phyloP scores from a whole-genome alignment of 208 protist species.

The Acanthamoeba quina region DNA sequence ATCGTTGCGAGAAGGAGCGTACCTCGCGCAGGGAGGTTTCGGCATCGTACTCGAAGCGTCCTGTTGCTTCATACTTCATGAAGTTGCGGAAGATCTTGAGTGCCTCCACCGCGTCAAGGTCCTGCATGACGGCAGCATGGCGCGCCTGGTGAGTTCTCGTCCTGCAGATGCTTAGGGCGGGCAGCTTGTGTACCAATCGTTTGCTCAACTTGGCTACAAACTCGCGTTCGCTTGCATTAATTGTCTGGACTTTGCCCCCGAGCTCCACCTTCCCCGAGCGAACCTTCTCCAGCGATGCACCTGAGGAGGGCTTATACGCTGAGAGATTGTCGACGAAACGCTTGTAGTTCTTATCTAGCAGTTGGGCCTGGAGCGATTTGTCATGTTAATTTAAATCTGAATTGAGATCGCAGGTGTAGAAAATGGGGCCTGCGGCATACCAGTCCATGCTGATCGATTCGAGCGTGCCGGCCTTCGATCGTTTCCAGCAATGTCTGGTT shows the following conservation, averaged over 20 bases:
- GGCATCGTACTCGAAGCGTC: not conserved
- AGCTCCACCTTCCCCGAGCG: conserved; percentile 14
- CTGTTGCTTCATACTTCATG: not conserved
- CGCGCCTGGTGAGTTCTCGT: not conserved
- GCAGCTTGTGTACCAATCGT: not conserved
- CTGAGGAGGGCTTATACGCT: not conserved
- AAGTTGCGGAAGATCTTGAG: conserved; percentile 20
- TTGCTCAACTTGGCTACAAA: conserved; percentile 16
- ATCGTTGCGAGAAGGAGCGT: not conserved
- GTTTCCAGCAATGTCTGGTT: not conserved
- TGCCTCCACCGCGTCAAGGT: conserved; percentile 13
- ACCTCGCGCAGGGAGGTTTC: not conserved
- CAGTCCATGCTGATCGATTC: not conserved
- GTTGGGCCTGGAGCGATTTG: not conserved
- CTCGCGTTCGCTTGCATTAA: not conserved
- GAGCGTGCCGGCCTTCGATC: not conserved
- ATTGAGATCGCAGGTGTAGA: too few relatives aligned
- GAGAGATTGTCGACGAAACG: not conserved
- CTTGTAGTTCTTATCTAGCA: conserved; percentile 14
- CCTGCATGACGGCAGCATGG: not conserved
- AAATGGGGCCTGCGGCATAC: not conserved
- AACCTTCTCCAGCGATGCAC: not conserved
- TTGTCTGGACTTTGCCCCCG: not conserved
- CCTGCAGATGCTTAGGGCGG: not conserved
- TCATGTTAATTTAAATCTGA: not conserved